A percentile compares a stretch with the other conserved stretches of the same genome.
Conservation (phyloP, 108 stramenopile species). For the Discostella pseudostelligera region DNA sequence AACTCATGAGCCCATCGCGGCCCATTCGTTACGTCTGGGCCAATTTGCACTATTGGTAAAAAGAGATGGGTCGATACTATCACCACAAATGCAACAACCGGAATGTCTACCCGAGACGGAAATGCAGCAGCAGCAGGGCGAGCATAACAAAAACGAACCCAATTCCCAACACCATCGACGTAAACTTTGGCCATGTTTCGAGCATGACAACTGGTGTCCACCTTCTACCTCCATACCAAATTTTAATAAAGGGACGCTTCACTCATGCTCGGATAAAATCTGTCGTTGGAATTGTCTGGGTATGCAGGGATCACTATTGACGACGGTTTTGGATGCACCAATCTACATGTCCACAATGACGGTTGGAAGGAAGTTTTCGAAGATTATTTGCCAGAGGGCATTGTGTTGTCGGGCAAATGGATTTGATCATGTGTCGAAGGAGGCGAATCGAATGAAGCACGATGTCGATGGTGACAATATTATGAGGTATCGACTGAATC, state of each 20-base stretch:
- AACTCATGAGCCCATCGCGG: slow-evolving; percentile 54
- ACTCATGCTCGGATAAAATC: slow-evolving; percentile 81
- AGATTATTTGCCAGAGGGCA: slow-evolving; percentile 67
- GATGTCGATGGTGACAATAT: neutral
- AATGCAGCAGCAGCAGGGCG: neutral
- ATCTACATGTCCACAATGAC: slow-evolving; percentile 68
- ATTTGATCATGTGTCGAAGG: slow-evolving; percentile 5
- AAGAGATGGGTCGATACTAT: slow-evolving; percentile 48
- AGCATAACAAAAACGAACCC: neutral
- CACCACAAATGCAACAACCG: neutral
- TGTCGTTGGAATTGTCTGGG: slow-evolving; percentile 83
- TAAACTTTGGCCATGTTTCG: slow-evolving; percentile 67
- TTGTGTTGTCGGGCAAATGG: slow-evolving; percentile 76
- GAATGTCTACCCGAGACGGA: neutral
- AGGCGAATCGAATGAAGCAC: slow-evolving; percentile 5
- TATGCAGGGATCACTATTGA: slow-evolving; percentile 74
- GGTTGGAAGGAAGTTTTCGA: slow-evolving; percentile 78
- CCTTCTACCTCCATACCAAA: slow-evolving; percentile 70
- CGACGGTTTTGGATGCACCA: slow-evolving; percentile 55
- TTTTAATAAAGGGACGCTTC: slow-evolving; percentile 47
- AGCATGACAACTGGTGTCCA: slow-evolving; percentile 81
- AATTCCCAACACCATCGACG: neutral
- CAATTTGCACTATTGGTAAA: slow-evolving; percentile 79
- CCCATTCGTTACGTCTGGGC: slow-evolving; percentile 66
- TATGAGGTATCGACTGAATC: slow-evolving; percentile 50